Conservation (phyloP, 2,329 filamentous ascomycete genomes). For the Talaromyces sp. region DNA sequence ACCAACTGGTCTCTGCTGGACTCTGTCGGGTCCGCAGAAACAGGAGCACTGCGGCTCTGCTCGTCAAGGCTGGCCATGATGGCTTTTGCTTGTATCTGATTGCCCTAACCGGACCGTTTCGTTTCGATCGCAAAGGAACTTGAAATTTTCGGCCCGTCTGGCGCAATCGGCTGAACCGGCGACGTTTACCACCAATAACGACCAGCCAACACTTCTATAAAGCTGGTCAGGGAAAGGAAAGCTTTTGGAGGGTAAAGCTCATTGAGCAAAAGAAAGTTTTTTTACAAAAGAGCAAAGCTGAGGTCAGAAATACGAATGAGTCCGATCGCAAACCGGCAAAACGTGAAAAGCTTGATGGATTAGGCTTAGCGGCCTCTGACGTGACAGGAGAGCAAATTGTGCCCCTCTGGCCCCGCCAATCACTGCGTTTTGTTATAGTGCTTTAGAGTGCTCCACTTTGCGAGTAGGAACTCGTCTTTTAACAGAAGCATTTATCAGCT, state of each 20-base stretch:
- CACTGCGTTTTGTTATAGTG: neutral
- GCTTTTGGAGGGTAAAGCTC: neutral
- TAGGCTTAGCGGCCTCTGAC: neutral
- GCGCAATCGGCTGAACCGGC: neutral
- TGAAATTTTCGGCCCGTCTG: neutral
- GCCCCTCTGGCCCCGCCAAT: neutral
- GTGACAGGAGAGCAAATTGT: neutral
- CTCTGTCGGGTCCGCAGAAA: neutral
- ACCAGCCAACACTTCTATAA: neutral
- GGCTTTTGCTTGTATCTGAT: neutral
- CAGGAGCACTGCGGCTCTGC: neutral
- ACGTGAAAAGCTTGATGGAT: neutral
- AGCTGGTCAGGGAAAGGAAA: neutral
- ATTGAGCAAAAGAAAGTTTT: neutral
- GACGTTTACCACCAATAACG: neutral
- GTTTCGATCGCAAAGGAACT: neutral
- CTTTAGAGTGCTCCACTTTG: too few relatives aligned
- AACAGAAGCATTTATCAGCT: too few relatives aligned
- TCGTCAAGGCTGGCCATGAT: neutral
- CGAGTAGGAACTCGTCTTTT: too few relatives aligned
- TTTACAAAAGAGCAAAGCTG: neutral
- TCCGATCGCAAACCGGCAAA: neutral
- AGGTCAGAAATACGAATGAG: neutral
- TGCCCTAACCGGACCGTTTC: neutral
- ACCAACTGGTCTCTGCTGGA: constrained; percentile 7